phyloP scores from a whole-genome alignment of 371 early-diverging fungal genomes.

The Dichotomocladium elegans region DNA sequence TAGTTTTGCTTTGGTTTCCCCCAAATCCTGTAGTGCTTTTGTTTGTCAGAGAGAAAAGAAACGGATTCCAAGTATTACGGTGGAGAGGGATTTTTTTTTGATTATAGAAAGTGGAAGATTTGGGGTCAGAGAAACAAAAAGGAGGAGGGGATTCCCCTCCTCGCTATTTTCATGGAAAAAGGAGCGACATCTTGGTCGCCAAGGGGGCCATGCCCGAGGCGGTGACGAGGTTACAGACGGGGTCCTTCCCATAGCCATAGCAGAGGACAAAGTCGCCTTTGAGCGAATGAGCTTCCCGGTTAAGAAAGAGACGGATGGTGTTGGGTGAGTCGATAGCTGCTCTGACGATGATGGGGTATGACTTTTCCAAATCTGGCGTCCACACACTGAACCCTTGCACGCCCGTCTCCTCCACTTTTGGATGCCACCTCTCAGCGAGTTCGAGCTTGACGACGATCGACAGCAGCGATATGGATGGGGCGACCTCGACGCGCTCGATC shows the following conservation, averaged over 20 bases:
- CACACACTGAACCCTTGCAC: slow-evolving; percentile 15
- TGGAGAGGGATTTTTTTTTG: no score
- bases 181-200: neutral
- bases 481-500: neutral
- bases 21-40: no score
- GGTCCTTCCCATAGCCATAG: slow-evolving; percentile 22
- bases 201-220: slow-evolving; percentile 6
- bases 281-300: neutral
- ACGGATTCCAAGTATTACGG: no score
- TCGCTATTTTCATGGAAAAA: neutral
- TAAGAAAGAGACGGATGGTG: slow-evolving; percentile 10
- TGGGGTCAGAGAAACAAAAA: no score
- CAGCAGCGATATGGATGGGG: neutral
- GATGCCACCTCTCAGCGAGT: neutral
- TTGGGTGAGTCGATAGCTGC: slow-evolving; percentile 4
- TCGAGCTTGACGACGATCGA: neutral
- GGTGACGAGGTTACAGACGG: slow-evolving; percentile 13
- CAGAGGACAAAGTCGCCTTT: neutral
- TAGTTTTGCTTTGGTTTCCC: no score
- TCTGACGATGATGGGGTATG: slow-evolving; percentile 5
- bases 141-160: no score
- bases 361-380: neutral
- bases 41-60: no score
- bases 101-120: neutral
- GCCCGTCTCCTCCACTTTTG: neutral